Percentiles rank a stretch among this genome's conserved stretches.
These are phyloP conservation scores for Bjerkandera adusta DNA, from an alignment of 1,284 basidiomycete species.

Conservation along the genomic window DNA sequence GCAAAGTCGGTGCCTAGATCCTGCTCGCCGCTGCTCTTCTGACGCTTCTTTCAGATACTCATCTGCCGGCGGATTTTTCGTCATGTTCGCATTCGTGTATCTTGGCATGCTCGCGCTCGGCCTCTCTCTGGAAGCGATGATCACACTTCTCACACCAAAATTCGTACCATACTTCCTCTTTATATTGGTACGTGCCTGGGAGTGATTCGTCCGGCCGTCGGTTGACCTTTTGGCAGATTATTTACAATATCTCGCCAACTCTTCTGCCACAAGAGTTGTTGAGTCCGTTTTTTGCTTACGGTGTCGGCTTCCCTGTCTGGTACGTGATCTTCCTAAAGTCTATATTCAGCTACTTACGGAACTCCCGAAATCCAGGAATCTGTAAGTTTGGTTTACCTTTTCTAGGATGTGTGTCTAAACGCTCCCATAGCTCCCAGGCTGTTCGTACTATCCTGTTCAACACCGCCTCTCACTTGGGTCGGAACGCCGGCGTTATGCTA, in stretches of 20 bases:
- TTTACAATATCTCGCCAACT: conserved; percentile 43
- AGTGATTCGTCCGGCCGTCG: conserved; percentile 11
- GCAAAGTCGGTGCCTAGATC: conserved; percentile 29
- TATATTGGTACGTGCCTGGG: conserved; percentile 23
- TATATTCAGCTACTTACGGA: not conserved
- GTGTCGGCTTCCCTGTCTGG: conserved; percentile 45
- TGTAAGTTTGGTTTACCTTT: conserved; percentile 18
- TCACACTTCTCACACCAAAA: conserved; percentile 30
- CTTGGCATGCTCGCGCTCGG: conserved; percentile 35
- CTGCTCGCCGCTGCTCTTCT: conserved; percentile 17
- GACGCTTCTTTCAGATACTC: conserved; percentile 27
- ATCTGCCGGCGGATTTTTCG: conserved; percentile 41
- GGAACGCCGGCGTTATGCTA: conserved; percentile 44
- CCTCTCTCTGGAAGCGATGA: conserved; percentile 40
- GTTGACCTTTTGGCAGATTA: conserved; percentile 29
- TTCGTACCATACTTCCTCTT: conserved; percentile 35
- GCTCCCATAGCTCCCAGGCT: conserved; percentile 26
- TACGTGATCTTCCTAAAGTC: conserved; percentile 24
- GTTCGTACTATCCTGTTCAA: conserved; percentile 50
- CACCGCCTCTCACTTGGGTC: conserved; percentile 41
- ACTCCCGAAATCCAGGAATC: conserved; percentile 17
- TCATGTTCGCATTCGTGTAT: conserved; percentile 39
- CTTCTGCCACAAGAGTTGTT: conserved; percentile 44
- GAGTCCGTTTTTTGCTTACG: conserved; percentile 38
- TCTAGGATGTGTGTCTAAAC: too few relatives aligned